Conservation (phyloP, 345 rosid species). For the Eucalyptus curtisii region DNA sequence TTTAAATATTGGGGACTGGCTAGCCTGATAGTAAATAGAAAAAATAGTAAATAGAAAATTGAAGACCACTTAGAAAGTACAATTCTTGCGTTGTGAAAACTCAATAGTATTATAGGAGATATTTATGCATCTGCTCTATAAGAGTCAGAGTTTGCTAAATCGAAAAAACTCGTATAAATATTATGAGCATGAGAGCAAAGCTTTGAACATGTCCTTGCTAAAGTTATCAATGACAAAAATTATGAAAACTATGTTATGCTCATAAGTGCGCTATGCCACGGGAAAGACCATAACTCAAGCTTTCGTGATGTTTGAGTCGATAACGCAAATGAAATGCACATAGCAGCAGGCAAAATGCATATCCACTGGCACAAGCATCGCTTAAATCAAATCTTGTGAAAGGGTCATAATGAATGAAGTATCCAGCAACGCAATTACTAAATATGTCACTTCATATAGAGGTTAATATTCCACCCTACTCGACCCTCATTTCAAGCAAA, state of each 20-base stretch:
- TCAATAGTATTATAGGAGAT: not conserved
- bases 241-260: not conserved
- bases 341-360: not conserved
- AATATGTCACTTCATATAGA: not conserved
- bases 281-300: not conserved
- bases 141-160: not conserved
- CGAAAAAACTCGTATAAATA: not conserved
- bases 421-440: not conserved
- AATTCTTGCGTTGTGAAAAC: not conserved
- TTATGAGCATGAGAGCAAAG: not conserved
- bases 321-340: not conserved
- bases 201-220: not conserved
- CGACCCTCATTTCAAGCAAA: not conserved
- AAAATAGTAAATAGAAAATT: not conserved
- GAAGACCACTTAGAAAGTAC: not conserved
- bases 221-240: not conserved
- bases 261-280: not conserved
- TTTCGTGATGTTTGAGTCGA: not conserved
- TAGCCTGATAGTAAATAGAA: slow-evolving; percentile 19
- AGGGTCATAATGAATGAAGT: not conserved
- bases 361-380: not conserved
- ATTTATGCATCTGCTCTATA: not conserved
- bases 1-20: slow-evolving; percentile 65
- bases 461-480: not conserved
- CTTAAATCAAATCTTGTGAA: not conserved